A percentile compares a stretch with the other conserved stretches of the same genome.
Conservation (phyloP, 768 basidiomycete species). For the Lactarius sanguifluus region DNA sequence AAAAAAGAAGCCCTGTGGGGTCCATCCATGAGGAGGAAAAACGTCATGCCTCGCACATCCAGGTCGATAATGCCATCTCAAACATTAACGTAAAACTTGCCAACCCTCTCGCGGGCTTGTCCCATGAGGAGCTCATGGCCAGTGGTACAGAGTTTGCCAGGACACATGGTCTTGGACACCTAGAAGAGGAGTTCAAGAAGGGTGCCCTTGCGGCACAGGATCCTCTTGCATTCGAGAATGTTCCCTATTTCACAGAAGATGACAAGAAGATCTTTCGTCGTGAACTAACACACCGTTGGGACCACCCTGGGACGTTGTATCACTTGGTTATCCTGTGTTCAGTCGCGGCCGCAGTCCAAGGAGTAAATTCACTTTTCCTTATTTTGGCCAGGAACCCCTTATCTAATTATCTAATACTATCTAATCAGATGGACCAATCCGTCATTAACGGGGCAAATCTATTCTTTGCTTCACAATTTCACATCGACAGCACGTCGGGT, state of each 20-base stretch:
- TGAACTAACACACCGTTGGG: constrained; percentile 50
- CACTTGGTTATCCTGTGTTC: constrained; percentile 59
- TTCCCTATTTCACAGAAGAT: constrained; percentile 44
- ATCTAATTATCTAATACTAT: constrained; percentile 17
- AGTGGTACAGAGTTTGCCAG: constrained; percentile 62
- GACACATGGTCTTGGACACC: constrained; percentile 40
- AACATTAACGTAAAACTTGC: constrained; percentile 49
- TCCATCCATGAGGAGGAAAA: constrained; percentile 34
- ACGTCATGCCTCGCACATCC: constrained; percentile 20
- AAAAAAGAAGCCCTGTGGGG: constrained; percentile 23
- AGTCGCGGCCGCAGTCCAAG: constrained; percentile 81
- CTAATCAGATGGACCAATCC: constrained; percentile 47
- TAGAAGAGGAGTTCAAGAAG: constrained; percentile 52
- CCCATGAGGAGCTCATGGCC: constrained; percentile 56
- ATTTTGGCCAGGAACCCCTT: constrained; percentile 19
- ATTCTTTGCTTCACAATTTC: constrained; percentile 56
- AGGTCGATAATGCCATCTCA: constrained; percentile 38
- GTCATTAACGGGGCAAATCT: constrained; percentile 60
- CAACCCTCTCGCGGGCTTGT: constrained; percentile 61
- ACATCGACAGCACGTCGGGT: constrained; percentile 41
- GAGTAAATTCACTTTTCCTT: constrained; percentile 33
- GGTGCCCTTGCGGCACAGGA: constrained; percentile 75
- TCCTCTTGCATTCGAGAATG: constrained; percentile 46
- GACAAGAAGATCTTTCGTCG: constrained; percentile 46
- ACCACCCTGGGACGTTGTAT: constrained; percentile 48